Conservation (phyloP, 768 basidiomycete species). For the Asterophora lycoperdoides region DNA sequence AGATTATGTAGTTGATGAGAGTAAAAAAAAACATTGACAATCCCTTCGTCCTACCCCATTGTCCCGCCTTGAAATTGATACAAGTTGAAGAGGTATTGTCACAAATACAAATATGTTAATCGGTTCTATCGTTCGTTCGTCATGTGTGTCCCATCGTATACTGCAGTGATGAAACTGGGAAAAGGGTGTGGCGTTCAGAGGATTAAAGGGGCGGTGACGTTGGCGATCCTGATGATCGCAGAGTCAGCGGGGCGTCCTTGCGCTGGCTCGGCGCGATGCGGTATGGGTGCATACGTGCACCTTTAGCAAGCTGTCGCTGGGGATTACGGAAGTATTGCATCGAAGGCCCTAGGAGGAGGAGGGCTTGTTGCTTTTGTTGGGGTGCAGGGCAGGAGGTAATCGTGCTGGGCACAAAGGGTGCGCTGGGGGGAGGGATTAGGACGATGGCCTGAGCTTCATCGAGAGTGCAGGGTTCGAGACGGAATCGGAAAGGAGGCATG, state of each 20-base stretch:
- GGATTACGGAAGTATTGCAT: constrained; percentile 43
- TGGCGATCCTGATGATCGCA: constrained; percentile 5
- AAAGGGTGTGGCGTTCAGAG: neutral
- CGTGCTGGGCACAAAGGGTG: constrained; percentile 17
- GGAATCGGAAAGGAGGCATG: constrained; percentile 11
- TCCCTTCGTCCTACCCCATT: neutral
- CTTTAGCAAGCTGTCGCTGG: constrained; percentile 36
- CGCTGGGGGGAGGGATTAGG: constrained; percentile 33
- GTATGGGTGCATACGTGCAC: constrained; percentile 55
- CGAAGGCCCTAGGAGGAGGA: constrained; percentile 49
- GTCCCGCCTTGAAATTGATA: constrained; percentile 2
- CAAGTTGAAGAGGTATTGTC: constrained; percentile 7
- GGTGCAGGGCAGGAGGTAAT: constrained; percentile 10
- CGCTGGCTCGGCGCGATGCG: constrained; percentile 33
- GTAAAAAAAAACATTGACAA: neutral
- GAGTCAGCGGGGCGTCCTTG: neutral
- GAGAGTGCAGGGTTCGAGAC: constrained; percentile 45
- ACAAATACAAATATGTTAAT: constrained; percentile 16
- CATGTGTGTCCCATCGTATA: neutral
- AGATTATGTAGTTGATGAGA: neutral
- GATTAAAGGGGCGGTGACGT: constrained; percentile 1
- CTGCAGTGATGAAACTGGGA: neutral
- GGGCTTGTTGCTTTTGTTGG: constrained; percentile 23
- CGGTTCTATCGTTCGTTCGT: neutral
- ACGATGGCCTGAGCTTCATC: constrained; percentile 53